A percentile compares a stretch with the other conserved stretches of the same genome.
Conservation (phyloP, 192 early-diverging fungal species). For the Linnemannia zychae region DNA sequence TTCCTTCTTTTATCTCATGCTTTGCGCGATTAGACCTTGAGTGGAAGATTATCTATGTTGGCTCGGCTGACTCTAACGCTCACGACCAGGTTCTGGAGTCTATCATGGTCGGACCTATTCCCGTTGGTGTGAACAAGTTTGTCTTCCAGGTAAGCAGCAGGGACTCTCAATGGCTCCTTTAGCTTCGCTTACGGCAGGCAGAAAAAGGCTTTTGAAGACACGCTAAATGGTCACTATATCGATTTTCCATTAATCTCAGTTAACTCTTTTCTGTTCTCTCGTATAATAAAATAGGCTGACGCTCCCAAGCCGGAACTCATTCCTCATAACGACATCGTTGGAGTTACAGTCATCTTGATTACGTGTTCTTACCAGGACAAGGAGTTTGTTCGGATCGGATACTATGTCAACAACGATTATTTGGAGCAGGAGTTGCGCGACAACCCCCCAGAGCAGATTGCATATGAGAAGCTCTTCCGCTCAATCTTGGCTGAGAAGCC, state of each 20-base stretch:
- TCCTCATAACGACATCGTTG: slow-evolving; percentile 85
- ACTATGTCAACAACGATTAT: slow-evolving; percentile 99
- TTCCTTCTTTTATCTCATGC: not conserved
- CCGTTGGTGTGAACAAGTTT: slow-evolving; percentile 95
- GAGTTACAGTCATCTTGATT: slow-evolving; percentile 92
- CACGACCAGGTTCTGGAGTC: slow-evolving; percentile 96
- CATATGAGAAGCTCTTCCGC: slow-evolving; percentile 83
- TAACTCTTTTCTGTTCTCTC: not conserved
- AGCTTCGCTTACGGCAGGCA: not conserved
- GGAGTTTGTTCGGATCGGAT: slow-evolving; percentile 98
- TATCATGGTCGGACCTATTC: slow-evolving; percentile 96
- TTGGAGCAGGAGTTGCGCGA: slow-evolving; percentile 83
- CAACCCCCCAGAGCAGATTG: slow-evolving; percentile 79
- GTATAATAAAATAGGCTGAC: slow-evolving; percentile 63
- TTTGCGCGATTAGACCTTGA: slow-evolving; percentile 82
- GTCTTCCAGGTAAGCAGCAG: slow-evolving; percentile 78
- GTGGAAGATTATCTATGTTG: slow-evolving; percentile 97
- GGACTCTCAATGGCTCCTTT: not conserved
- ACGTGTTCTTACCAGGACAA: slow-evolving; percentile 90
- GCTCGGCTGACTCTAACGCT: slow-evolving; percentile 84
- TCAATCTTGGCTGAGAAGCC: slow-evolving; percentile 96
- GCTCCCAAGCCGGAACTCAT: slow-evolving; percentile 82
- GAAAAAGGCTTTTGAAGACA: not conserved
- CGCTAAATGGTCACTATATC: no score
- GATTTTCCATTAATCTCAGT: no score